phyloP scores from a whole-genome alignment of 1,139 yeast species.

The Yamadazyma dendronema region DNA sequence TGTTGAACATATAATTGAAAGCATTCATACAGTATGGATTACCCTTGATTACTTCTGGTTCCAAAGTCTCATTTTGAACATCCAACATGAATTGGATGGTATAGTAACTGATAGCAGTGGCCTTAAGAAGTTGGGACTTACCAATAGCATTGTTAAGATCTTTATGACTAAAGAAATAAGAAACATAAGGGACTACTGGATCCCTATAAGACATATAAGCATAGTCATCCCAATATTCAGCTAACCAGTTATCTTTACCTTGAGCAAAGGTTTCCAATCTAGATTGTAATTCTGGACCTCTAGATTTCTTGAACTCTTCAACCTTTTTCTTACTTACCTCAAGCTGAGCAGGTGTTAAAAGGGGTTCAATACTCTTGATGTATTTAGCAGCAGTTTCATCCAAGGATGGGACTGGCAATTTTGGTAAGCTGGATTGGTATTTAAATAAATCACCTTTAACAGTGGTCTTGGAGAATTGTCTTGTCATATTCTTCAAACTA shows the following conservation, averaged over 20 bases:
- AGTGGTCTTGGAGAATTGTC: conserved; percentile 32
- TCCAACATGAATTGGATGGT: conserved; percentile 55
- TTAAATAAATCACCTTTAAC: conserved; percentile 68
- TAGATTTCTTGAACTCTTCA: conserved; percentile 58
- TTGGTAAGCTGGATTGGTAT: conserved; percentile 73
- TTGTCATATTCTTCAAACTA: conserved; percentile 14
- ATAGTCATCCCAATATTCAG: conserved; percentile 91
- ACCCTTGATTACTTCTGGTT: conserved; percentile 78
- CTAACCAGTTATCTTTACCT: conserved; percentile 82
- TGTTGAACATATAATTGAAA: conserved; percentile 88
- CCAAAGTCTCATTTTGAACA: conserved; percentile 59
- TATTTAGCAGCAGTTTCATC: conserved; percentile 70
- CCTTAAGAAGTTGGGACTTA: conserved; percentile 71
- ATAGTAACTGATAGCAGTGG: conserved; percentile 59
- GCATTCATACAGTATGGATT: conserved; percentile 93
- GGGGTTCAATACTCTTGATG: conserved; percentile 71
- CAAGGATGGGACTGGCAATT: conserved; percentile 84
- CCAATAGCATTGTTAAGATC: conserved; percentile 58
- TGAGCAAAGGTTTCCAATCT: conserved; percentile 60
- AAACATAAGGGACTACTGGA: conserved; percentile 90
- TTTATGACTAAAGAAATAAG: conserved; percentile 85
- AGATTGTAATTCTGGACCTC: conserved; percentile 67
- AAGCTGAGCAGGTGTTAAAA: conserved; percentile 52
- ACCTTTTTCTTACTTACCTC: conserved; percentile 58
- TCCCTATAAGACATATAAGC: conserved; percentile 91